phyloP scores from a whole-genome alignment of 129 eudicot species.

The Helichrysum umbraculigerum region DNA sequence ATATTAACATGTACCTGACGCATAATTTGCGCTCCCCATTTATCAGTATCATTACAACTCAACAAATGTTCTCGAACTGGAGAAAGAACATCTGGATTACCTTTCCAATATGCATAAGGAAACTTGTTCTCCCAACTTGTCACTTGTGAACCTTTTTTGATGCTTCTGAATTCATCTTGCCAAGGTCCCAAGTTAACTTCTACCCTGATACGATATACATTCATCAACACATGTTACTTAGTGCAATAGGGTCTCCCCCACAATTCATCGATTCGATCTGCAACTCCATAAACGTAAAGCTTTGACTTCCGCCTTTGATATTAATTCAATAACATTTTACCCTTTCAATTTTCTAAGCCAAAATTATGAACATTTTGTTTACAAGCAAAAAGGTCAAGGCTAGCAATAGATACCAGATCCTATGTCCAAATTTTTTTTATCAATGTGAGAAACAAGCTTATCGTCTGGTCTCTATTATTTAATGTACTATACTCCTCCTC shows the following conservation, averaged over 20 bases:
- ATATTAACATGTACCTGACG: conserved; percentile 57
- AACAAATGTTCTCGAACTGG: conserved; percentile 50
- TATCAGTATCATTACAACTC: conserved; percentile 55
- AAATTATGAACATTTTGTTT: not conserved
- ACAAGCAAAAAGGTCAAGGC: not conserved
- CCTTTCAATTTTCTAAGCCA: not conserved
- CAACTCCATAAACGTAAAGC: too few species aligned
- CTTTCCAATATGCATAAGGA: conserved; percentile 83
- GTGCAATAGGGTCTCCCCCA: too few species aligned
- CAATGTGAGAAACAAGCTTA: not conserved
- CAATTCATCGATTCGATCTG: too few species aligned
- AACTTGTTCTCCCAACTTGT: conserved; percentile 51
- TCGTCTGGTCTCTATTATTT: too few species aligned
- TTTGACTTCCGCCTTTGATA: not conserved
- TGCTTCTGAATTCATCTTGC: conserved; percentile 65
- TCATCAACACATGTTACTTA: conserved; percentile 1
- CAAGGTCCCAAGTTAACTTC: conserved; percentile 73
- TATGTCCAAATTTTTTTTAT: not conserved
- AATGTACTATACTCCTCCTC: too few species aligned
- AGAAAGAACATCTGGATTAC: conserved; percentile 74
- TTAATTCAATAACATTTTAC: not conserved
- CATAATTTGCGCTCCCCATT: conserved; percentile 72
- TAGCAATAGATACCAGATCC: not conserved
- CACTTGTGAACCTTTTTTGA: conserved; percentile 55
- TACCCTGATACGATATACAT: conserved; percentile 47